Base-by-base conservation (phyloP, 495 filamentous ascomycete genomes). In the Lasiosphaeriaceae sp. region DNA sequence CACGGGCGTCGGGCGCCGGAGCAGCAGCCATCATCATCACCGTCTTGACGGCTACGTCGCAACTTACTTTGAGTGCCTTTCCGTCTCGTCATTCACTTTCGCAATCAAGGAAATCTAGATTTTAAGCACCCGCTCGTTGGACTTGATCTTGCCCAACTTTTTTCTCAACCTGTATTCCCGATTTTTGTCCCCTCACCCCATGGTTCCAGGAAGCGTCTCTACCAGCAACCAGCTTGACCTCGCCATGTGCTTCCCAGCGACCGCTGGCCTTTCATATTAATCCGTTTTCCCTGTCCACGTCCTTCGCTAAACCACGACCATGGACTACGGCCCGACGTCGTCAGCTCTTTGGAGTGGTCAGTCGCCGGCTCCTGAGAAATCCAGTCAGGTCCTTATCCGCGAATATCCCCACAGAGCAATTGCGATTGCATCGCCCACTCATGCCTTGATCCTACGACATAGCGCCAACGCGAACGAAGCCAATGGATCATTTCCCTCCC, bases 371-470 rank as follows among this genome's bases (percentile, higher is more conserved):
- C 59, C 66, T 46, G 77, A 80, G 45, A 76, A 72, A 56, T 76
- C 77, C 7, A 76, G 76, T 64, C 74, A 77, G 58, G 70, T 90
- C 46, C 78, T 88, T 44, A 75, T 90, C 52, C 83, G 86, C 65
- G 90, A 96, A 64, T 83, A 89, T 67, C 90, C 92, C 62, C 81
- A 88, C 61, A 86, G 94, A 54, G 85, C 90, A 53, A 89, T 98
- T 70, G 90, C 90, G 19, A 80, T 98, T 54, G 83, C 84, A 21
- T 90, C 92, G 14, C 66, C 81, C 8, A 83, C 89, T 16, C 86
- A 95, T 76, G 87, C 83, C 62, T 79, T 98, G 59, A 85, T 96
- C 51, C 89, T 97, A 60, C 86, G 86, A 26, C 82, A 96, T 75
- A 88, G 78, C 57, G 68, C 80, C 21, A 77, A 82, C 8, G 83